Evolutionary conservation across 768 basidiomycete genomes (phyloP).

Genomic region (Rhizopogon rudus): DNA sequence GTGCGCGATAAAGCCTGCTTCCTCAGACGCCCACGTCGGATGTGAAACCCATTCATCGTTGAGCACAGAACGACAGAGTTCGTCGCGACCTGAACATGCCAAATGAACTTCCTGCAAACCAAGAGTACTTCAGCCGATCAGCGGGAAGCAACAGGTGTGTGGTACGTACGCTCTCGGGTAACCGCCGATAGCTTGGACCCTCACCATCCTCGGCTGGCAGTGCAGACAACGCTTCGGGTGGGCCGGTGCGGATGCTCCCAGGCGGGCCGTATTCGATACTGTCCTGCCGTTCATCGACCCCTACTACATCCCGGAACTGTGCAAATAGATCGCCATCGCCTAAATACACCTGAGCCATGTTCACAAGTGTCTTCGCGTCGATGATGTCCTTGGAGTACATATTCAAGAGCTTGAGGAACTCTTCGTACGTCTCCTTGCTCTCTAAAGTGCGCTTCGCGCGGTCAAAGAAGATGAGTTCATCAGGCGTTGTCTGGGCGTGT

Average conservation of each 20-base stretch:
- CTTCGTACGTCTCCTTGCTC: constrained; percentile 76
- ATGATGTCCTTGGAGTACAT: constrained; percentile 92
- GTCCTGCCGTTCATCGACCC: constrained; percentile 65
- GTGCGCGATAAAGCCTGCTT: constrained; percentile 89
- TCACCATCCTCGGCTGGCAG: constrained; percentile 78
- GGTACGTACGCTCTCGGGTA: constrained; percentile 78
- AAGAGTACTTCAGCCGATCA: neutral
- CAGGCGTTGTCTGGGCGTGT: constrained; percentile 39
- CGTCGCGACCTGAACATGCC: constrained; percentile 92
- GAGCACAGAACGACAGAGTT: constrained; percentile 91
- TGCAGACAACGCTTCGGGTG: constrained; percentile 73
- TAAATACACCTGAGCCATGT: constrained; percentile 76
- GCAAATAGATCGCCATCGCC: constrained; percentile 74
- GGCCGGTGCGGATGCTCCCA: constrained; percentile 70
- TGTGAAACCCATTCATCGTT: constrained; percentile 99
- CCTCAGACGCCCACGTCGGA: constrained; percentile 97
- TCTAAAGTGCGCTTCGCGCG: constrained; percentile 80
- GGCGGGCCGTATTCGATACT: constrained; percentile 67
- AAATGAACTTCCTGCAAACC: constrained; percentile 71
- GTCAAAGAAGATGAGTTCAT: constrained; percentile 93
- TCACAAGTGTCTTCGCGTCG: constrained; percentile 76
- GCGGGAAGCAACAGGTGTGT: neutral
- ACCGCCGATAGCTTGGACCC: constrained; percentile 89
- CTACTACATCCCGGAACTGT: constrained; percentile 85
- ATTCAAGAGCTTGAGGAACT: constrained; percentile 90